These are phyloP conservation scores for Penicillium paneum DNA, from an alignment of 2,329 filamentous ascomycete species.

Conservation along the genomic window DNA sequence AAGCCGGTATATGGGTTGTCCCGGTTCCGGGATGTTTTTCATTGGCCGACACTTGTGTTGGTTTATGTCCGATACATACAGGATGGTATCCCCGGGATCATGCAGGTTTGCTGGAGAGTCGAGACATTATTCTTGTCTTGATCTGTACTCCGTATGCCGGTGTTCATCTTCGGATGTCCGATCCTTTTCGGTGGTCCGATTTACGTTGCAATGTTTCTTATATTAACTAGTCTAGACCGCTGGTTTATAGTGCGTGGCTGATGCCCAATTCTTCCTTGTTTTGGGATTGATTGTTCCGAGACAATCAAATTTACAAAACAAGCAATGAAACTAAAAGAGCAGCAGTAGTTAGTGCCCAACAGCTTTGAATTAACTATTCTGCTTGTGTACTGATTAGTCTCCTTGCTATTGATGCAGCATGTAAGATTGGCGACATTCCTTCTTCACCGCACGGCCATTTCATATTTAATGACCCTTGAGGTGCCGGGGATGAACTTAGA, in stretches of 20 bases:
- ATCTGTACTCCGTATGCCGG: too few relatives aligned
- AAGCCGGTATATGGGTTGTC: not conserved
- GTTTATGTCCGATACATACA: not conserved
- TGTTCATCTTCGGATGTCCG: not conserved
- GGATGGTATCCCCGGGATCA: not conserved
- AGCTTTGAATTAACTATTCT: not conserved
- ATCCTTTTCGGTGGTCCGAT: not conserved
- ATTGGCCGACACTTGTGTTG: not conserved
- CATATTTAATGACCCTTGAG: too few relatives aligned
- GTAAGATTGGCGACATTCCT: too few relatives aligned
- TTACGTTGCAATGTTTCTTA: not conserved
- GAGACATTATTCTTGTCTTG: not conserved
- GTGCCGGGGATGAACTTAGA: too few relatives aligned
- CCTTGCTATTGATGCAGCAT: too few relatives aligned
- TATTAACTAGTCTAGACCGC: not conserved
- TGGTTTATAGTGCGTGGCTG: not conserved
- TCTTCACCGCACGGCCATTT: too few relatives aligned
- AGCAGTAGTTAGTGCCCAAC: not conserved
- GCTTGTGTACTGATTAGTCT: slow-evolving; percentile 22
- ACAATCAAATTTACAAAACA: not conserved
- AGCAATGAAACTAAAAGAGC: not conserved
- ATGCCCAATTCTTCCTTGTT: not conserved
- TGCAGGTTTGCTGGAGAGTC: not conserved
- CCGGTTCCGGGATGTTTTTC: not conserved
- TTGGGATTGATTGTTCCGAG: too few relatives aligned